Evolutionary conservation across 495 filamentous ascomycete genomes (phyloP).

Genomic region (Pyronema omphalodes): DNA sequence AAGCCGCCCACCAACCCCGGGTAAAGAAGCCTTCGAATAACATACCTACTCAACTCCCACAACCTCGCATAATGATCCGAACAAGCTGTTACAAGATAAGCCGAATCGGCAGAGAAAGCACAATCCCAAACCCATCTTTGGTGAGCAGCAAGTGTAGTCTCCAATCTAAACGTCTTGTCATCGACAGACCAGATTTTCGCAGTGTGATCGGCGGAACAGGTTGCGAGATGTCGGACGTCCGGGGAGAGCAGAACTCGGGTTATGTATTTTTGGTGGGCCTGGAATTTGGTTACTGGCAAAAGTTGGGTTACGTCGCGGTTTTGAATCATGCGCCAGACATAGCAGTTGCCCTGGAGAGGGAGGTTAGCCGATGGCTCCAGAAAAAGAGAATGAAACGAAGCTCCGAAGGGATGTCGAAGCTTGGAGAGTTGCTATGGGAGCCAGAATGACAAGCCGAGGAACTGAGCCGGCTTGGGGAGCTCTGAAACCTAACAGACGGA

Average conservation of each 20-base stretch:
- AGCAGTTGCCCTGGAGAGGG: slow-evolving; percentile 64
- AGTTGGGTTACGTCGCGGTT: slow-evolving; percentile 69
- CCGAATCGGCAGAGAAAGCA: slow-evolving; percentile 89
- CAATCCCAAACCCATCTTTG: slow-evolving; percentile 99
- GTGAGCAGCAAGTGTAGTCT: slow-evolving; percentile 80
- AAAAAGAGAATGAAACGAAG: neutral
- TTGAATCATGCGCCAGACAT: slow-evolving; percentile 84
- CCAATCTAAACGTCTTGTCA: slow-evolving; percentile 51
- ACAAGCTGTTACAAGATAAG: slow-evolving; percentile 94
- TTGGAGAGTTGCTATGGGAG: neutral
- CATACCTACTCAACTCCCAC: slow-evolving; percentile 59
- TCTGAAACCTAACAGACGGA: too few species aligned
- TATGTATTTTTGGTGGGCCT: slow-evolving; percentile 82
- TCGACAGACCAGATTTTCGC: slow-evolving; percentile 94
- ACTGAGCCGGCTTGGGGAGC: too few species aligned
- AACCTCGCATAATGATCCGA: slow-evolving; percentile 93
- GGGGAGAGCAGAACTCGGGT: slow-evolving; percentile 90
- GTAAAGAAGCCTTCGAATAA: neutral
- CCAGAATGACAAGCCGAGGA: too few species aligned
- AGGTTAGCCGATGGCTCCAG: neutral
- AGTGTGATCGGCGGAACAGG: slow-evolving; percentile 92
- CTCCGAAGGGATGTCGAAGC: neutral
- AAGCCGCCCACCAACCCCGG: too few species aligned
- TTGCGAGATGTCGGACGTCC: slow-evolving; percentile 91
- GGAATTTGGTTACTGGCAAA: slow-evolving; percentile 78